phyloP scores from a whole-genome alignment of 2,329 filamentous ascomycete genomes.

The Penicillium verrucosum region DNA sequence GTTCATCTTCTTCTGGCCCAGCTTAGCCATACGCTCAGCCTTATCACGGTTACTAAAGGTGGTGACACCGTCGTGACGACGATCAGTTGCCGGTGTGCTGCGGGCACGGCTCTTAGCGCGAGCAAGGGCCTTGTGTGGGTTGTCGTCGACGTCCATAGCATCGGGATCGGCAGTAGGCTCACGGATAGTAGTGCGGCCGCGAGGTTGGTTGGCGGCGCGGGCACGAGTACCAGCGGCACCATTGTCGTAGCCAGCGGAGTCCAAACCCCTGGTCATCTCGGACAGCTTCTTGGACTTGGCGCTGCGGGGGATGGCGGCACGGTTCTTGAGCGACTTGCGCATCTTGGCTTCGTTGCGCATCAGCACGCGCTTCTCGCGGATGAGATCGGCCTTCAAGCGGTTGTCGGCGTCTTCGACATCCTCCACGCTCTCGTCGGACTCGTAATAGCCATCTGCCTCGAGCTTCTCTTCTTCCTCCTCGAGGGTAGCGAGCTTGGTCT shows the following conservation, averaged over 20 bases:
- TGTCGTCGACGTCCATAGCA: slow-evolving; percentile 61
- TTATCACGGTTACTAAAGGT: slow-evolving; percentile 66
- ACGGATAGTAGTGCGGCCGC: slow-evolving; percentile 68
- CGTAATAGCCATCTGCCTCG: slow-evolving; percentile 89
- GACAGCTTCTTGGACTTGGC: slow-evolving; percentile 76
- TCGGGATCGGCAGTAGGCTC: slow-evolving; percentile 64
- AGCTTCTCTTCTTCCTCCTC: slow-evolving; percentile 95
- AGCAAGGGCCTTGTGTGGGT: slow-evolving; percentile 50
- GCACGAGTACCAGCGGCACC: slow-evolving; percentile 70
- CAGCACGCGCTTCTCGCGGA: slow-evolving; percentile 88
- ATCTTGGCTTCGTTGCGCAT: slow-evolving; percentile 93
- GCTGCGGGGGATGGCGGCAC: slow-evolving; percentile 84
- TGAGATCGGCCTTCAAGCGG: slow-evolving; percentile 86
- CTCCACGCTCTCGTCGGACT: slow-evolving; percentile 76
- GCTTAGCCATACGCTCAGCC: slow-evolving; percentile 81
- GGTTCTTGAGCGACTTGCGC: slow-evolving; percentile 96
- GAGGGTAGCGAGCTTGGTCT: slow-evolving; percentile 81
- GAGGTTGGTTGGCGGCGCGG: slow-evolving; percentile 47
- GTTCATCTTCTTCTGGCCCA: slow-evolving; percentile 98
- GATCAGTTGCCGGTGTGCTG: slow-evolving; percentile 50
- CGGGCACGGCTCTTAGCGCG: slow-evolving; percentile 70
- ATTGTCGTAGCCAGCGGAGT: slow-evolving; percentile 81
- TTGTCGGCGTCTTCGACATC: slow-evolving; percentile 87
- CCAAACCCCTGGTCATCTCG: slow-evolving; percentile 81
- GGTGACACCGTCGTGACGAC: slow-evolving; percentile 55